Evolutionary conservation across 2,329 filamentous ascomycete species (phyloP), one percentile per base, ranked within the genome.

Genomic region (Pleurostoma richardsiae): DNA sequence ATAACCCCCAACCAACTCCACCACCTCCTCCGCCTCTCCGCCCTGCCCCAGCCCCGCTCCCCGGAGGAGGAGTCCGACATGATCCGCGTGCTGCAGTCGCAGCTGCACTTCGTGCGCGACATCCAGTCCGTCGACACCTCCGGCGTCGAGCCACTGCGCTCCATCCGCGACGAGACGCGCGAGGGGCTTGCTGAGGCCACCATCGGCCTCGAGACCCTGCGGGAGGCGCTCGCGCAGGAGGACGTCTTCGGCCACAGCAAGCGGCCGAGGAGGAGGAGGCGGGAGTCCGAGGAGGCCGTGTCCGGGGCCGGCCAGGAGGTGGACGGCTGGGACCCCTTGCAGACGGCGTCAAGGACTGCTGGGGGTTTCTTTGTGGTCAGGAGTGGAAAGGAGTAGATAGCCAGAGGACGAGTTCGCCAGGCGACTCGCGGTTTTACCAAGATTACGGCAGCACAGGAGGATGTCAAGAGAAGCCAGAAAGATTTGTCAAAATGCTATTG

Each of bases 71-170:
- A 95, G 62, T 58, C 71, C 0, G 68, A 74, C 29, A 89, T 96
- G 80, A 76, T 95, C 4, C 62, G 77, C 27, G 91, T 85, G 1
- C 76, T 99, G 2, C 77, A 84, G 44, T 82, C 86, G 30, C 94
- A 99, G 62, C 79, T 99, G 0, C 85, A 87, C 59, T 99, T 99
- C 60, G 90, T 97, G n/a, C 83, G 81, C 51, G 82, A 90, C 52
- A 83, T 97, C 26, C 91, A 95, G 60, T 72, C 76, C 40, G 85
- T 96, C 42, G 79, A 95, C 63, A 91, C 89, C 1, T 68, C 74
- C 0, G 82, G 78, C 4, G 73, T 96, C 0, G 75, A 82, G 47
- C 91, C 94, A 0, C 68, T 99, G 40, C 76, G 80, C 43, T 85
- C 85, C 40, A 85, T 97, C 48, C 82, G 89, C 45, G 92, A 97